Base-by-base conservation (phyloP, 73 alveolate species). In the Blepharisma japonicum region DNA sequence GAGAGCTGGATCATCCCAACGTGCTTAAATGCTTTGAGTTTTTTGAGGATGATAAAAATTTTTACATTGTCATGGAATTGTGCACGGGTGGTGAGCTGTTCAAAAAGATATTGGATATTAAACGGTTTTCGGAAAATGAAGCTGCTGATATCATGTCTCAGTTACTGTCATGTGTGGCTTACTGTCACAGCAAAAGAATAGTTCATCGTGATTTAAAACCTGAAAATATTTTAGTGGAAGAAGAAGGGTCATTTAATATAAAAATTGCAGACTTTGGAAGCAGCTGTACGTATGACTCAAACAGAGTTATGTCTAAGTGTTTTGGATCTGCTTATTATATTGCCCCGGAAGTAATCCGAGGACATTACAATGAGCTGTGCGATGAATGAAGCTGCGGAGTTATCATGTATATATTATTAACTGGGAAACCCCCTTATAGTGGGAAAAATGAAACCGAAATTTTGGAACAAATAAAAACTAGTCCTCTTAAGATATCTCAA, bases 361-460 rank as follows among this genome's bases (percentile, higher is more conserved):
- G 83, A 56, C 48, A 53, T 21, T 91, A 91, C 86, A 83, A 84
- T 61, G 90, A 84, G 71, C 82, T 84, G 61, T 91, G 97, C 78
- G 97, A 91, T 85, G 85, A 87, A 71, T 91, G 97, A 95, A 47
- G 94, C 9, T 84, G 95, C 71, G 98, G 98, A 20, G 95, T 93
- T 45, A 93, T 93, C 55, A 80, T 84, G 84, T 93, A 85, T 83
- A 90, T 93, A 48, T 68, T 90, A 71, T 85, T 93, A 74, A 85
- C 95, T 25, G 98, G 98, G 7, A 87, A 82, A 68, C 98, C 98
- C 18, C 98, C 98, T n/a, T 93, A 90, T 85, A 83, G 83, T 68
- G 98, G 97, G 18, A 71, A 77, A 55, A 82, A 85, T 39, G 89
- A 88, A 68, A 83, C 82, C 7, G 93, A 86, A 50, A 90, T 90